Evolutionary conservation across 176 grass and related monocot genomes (phyloP), one percentile per base, ranked within the genome.

Genomic region (Luzula sylvatica): DNA sequence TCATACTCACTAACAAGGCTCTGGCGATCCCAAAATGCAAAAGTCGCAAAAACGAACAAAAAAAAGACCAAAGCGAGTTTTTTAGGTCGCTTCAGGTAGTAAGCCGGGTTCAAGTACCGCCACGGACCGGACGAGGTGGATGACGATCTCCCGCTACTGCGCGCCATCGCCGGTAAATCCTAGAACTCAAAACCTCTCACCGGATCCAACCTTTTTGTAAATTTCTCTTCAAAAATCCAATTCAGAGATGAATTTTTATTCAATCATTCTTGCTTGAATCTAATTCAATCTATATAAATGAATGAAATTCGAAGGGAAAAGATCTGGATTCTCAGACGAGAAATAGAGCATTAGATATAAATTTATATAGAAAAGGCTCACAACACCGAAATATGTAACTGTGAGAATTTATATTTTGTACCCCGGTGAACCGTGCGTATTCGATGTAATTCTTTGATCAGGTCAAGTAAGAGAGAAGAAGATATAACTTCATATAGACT

Each of bases 1-100:
- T 98, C 93, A 64, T 98, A 69, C 66, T 98, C 93, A 35, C 75
- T 47, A 41, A 92, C 75, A 45, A 98, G 75, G 30, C 77, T 82
- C 49, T 87, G 93, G 28, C 93, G 86, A 39, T 98, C 93, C 93
- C 93, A 98, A 64, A 92, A 77, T 61, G 78, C 86, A 63, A 98
- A 92, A 61, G 78, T 77, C 48, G 68, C 68, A 24, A 78, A 55
- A 60, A 98, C 93, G 51, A 98, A 98, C 61, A 90, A 64, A 44
- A 98, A 46, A 68, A 98, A 92, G 66, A 98, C 71, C 75, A 90
- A 63, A 46, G 78, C 93, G 3, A 98, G 72, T 56, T 85, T 77
- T 73, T 87, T 90, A 55, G 86, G 93, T 69, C 93, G 85, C 75
- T 90, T 98, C 49, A 98, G 81, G 56, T 98, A 98, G 50, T 90